Base-by-base conservation (phyloP, 768 basidiomycete genomes). In the Rhizopogon sp. region DNA sequence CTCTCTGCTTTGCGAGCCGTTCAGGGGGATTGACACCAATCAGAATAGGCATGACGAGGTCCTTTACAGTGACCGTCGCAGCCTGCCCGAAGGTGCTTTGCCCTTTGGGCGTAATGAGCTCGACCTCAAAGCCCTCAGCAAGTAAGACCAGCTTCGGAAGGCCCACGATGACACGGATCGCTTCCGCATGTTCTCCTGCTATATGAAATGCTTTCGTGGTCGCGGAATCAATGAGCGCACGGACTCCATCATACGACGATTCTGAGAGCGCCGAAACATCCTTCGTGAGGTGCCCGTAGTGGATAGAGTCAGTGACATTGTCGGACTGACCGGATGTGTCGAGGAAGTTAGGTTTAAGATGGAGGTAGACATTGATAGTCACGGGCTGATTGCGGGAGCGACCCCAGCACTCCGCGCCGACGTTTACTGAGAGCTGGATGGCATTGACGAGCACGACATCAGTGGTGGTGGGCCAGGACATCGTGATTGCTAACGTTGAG, bases 21-120 rank as follows among this genome's bases (percentile, higher is more conserved):
- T 91, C 88, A 6, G 83, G 84, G 0, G 84, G 78, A 58, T 89
- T 86, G 35, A 90, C 78, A 0, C 88, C 90, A 45, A 92, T 82
- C 50, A 90, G 69, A 8, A 83, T 77, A 0, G 76, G 74, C 10
- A 85, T 64, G 2, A 69, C 58, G 11, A 90, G 62, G 46, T 79
- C 72, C 33, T 68, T 69, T 37, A 90, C 69, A 7, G 62, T 62
- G n/a, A 76, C 72, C 46, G 68, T 70, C 40, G 68, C 59, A 5
- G 60, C 54, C 5, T 50, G 42, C 41, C 41, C 31, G 0, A 54
- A 20, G 7, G n/a, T 22, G n/a, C n/a, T 14, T 35, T 8, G 29
- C 29, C 53, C 49, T 11, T 46, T 20, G 2, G 54, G 55, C 6
- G 63, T 65, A 28, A 61, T 66, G 29, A 78, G 70, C 28, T 79